Evolutionary conservation across 305 asterid genomes (phyloP), one percentile per base, ranked within the genome.

Genomic region (Fraxinus nigra): DNA sequence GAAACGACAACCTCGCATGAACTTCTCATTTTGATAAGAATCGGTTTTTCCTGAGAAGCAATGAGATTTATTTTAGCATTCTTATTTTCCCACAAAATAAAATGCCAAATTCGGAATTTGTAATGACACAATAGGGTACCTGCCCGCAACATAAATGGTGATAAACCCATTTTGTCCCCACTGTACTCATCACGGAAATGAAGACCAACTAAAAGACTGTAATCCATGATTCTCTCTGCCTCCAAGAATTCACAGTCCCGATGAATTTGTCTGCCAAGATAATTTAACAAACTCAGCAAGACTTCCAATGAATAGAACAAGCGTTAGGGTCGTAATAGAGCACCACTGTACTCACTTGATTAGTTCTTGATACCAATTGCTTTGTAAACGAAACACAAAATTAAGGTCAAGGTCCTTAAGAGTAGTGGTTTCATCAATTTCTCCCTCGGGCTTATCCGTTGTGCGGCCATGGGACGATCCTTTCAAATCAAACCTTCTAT

Each of bases 401-500:
- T 97, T 92, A 8, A 95, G 86, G 85, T 97, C 99, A 56, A 97
- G 97, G 86, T 93, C n/a, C n/a, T n/a, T n/a, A n/a, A n/a, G n/a
- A n/a, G n/a, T n/a, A n/a, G n/a, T n/a, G n/a, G n/a, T n/a, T 88
- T 94, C 99, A 82, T 97, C 98, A 70, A 97, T 93, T 76, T 94
- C 98, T 16, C 87, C 93, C 80, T 84, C 91, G 3, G 93, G 88
- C 75, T 93, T 94, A 85, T 92, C 92, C 0, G 98, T 92, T 51
- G 92, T 90, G 32, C 99, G 97, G 2, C 99, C 99, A 87, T 94
- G 94, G 73, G 98, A 97, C 37, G 99, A 97, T 79, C 99, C 99
- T 89, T 97, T 97, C 59, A 97, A 88, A 83, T 97, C 99, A 76
- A 97, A 97, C 22, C 98, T 90, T 86, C 97, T 90, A 75, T 97